These are phyloP conservation scores for Colletotrichum graminicola DNA, from an alignment of 2,329 filamentous ascomycete genomes.

Conservation along the genomic window DNA sequence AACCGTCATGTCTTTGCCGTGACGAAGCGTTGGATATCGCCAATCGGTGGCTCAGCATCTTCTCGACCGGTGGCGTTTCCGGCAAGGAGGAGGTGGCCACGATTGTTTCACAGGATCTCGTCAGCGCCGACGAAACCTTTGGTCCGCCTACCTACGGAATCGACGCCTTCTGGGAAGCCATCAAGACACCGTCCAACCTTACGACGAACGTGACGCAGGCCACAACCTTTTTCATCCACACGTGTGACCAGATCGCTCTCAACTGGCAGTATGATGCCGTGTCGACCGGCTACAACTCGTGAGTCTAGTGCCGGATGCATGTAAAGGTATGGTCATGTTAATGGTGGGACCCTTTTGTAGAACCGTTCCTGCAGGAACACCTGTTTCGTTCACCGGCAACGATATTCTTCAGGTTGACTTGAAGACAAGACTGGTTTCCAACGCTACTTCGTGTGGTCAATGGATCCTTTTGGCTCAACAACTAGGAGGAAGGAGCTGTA, in stretches of 20 bases:
- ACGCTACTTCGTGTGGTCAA: slow-evolving; percentile 26
- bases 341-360: slow-evolving; percentile 46
- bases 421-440: slow-evolving; percentile 16
- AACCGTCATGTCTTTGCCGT: slow-evolving; percentile 22
- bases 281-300: slow-evolving; percentile 26
- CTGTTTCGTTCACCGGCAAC: slow-evolving; percentile 24
- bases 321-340: slow-evolving; percentile 42
- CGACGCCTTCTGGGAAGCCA: slow-evolving; percentile 24
- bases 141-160: slow-evolving; percentile 1
- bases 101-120: slow-evolving; percentile 18
- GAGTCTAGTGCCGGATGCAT: background rate
- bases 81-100: slow-evolving; percentile 27
- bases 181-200: background rate
- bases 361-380: slow-evolving; percentile 5
- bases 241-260: slow-evolving; percentile 29
- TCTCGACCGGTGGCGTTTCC: slow-evolving; percentile 11
- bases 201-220: slow-evolving; percentile 28
- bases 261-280: slow-evolving; percentile 30
- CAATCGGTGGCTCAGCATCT: slow-evolving; percentile 29
- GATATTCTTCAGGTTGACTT: slow-evolving; percentile 17
- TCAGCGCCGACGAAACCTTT: slow-evolving; percentile 33
- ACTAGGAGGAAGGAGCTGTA: slow-evolving; percentile 15
- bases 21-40: slow-evolving; percentile 32
- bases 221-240: slow-evolving; percentile 16
- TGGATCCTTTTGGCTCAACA: slow-evolving; percentile 18